A percentile compares a stretch with the other conserved stretches of the same genome.
Conservation (phyloP, 805 yeast species). For the Candida loeiensis region DNA sequence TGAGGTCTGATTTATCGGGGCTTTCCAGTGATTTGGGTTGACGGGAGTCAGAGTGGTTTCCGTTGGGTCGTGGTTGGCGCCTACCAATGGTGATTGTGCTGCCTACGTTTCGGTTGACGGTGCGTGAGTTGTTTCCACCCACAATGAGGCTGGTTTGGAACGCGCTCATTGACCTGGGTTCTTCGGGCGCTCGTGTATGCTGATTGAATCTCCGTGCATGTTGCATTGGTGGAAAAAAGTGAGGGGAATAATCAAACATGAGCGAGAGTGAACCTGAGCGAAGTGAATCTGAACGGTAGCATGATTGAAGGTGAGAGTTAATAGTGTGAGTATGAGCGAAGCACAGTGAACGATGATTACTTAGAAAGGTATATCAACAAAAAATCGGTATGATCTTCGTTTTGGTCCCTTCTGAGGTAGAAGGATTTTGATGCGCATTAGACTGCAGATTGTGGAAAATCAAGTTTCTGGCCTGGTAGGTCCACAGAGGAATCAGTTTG, state of each 20-base stretch:
- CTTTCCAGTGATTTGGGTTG: too few species aligned
- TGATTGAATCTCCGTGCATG: conserved; percentile 25
- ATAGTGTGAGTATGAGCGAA: too few species aligned
- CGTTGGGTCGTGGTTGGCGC: conserved; percentile 3
- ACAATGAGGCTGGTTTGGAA: conserved; percentile 5
- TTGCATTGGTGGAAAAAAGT: conserved; percentile 19
- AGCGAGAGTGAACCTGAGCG: too few species aligned
- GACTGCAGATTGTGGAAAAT: too few species aligned
- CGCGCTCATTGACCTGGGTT: too few species aligned
- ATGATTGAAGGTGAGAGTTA: not conserved
- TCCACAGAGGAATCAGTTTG: too few species aligned
- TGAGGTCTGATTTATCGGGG: conserved; percentile 3
- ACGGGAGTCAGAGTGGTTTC: not conserved
- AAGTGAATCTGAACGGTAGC: not conserved
- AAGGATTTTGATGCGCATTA: too few species aligned
- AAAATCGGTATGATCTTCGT: too few species aligned
- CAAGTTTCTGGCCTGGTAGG: too few species aligned
- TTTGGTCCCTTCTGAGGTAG: too few species aligned
- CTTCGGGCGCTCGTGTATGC: conserved; percentile 9
- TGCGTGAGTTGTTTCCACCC: conserved; percentile 1
- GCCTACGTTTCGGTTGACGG: conserved; percentile 20
- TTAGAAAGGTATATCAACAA: too few species aligned
- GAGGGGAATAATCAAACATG: not conserved
- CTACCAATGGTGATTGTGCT: conserved; percentile 23
- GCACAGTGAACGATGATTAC: too few species aligned